These are phyloP conservation scores for Jackrogersella minutella DNA, from an alignment of 495 filamentous ascomycete species.

Conservation along the genomic window DNA sequence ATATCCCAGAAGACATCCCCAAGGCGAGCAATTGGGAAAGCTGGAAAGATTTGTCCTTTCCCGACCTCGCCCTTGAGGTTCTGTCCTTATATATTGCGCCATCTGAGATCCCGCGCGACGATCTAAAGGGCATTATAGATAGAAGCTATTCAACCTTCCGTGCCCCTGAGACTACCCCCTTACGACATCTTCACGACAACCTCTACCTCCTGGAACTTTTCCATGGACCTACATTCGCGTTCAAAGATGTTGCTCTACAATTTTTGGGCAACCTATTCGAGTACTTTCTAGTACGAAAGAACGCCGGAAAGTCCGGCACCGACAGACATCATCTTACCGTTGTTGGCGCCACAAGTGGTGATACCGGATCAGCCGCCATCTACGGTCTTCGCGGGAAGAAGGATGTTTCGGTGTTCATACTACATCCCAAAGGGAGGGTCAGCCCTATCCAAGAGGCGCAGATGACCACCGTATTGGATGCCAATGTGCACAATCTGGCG, in stretches of 20 bases:
- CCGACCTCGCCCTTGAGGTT: slow-evolving; percentile 79
- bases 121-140: slow-evolving; percentile 81
- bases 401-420: slow-evolving; percentile 90
- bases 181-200: slow-evolving; percentile 73
- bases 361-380: slow-evolving; percentile 94
- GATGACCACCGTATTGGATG: slow-evolving; percentile 90
- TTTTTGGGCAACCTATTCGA: slow-evolving; percentile 96
- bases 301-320: slow-evolving; percentile 72
- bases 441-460: slow-evolving; percentile 90
- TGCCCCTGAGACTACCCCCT: slow-evolving; percentile 72
- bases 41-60: slow-evolving; percentile 80
- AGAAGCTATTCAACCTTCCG: slow-evolving; percentile 89
- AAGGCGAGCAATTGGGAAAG: slow-evolving; percentile 67
- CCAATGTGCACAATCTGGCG: slow-evolving; percentile 88
- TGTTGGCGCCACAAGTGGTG: slow-evolving; percentile 90
- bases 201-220: slow-evolving; percentile 92
- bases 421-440: slow-evolving; percentile 84
- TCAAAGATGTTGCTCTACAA: slow-evolving; percentile 92
- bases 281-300: slow-evolving; percentile 88
- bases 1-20: slow-evolving; percentile 86
- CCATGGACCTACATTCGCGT: slow-evolving; percentile 95
- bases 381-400: slow-evolving; percentile 98
- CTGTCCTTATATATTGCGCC: slow-evolving; percentile 82
- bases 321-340: slow-evolving; percentile 88
- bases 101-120: slow-evolving; percentile 79